Base-by-base conservation (phyloP, 2,329 filamentous ascomycete genomes). In the Cladorrhinum sp. region DNA sequence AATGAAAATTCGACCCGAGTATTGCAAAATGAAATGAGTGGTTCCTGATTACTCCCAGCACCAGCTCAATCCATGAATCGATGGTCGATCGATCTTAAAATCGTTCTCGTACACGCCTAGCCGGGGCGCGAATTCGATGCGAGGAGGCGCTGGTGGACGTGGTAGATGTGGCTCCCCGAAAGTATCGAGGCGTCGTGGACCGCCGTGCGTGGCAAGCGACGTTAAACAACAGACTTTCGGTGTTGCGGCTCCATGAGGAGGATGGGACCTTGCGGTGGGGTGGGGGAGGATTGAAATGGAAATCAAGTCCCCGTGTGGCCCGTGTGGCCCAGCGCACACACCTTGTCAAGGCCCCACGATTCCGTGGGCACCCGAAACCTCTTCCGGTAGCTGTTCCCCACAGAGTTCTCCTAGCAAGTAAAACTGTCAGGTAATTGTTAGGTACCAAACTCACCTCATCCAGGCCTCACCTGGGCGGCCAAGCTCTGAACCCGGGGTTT, bases 231-330 rank as follows among this genome's bases (percentile, higher is more conserved):
- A 27, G 55, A 32, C 55, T 57, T 51, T 45, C 51, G 53, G 36
- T 27, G 62, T 60, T 55, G 60, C 51, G 55, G 53, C 62, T 55
- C 58, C 45, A 58, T 56, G 36, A 49, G 51, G 23, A 45, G 23
- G 60, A 60, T 45, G 51, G 55, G 23, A 27, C 25, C 48, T 60
- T 55, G 50, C 50, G 49, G 51, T 55, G 57, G 60, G 59, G 62
- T 57, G 60, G 62, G 60, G 55, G 52, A 55, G 55, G 57, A 45
- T 58, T 62, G 52, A 64, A 64, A 64, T 60, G 62, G 57, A 36
- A 61, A 62, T 23, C 57, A 60, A 13, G 50, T 22, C 54, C 50
- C 32, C 38, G 23, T 41, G 38, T 61, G 62, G 59, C 32, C 58
- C 24, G 50, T 61, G 62, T 49, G 32, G 32, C 32, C 32, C 32